Percentiles rank a stretch among this genome's conserved stretches.
Evolutionary conservation across 495 filamentous ascomycete species (phyloP).

Genomic region (Penicillium cosmopolitanum): DNA sequence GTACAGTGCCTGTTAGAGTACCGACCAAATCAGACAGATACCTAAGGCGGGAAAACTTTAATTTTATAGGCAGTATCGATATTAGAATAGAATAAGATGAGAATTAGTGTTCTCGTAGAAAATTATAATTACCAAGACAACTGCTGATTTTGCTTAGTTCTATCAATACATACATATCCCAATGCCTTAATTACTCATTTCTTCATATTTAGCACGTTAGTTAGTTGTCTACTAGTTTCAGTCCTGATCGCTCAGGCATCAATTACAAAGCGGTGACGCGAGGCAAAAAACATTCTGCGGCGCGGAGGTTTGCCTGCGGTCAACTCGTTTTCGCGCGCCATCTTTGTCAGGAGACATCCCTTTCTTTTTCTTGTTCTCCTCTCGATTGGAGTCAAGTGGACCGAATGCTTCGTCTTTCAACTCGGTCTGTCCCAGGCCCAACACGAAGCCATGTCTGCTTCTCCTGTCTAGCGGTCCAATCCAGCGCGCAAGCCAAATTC

Average conservation of each 20-base stretch:
- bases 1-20: no score
- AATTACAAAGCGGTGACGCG: constrained; percentile 17
- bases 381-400: constrained; percentile 9
- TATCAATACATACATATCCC: no score
- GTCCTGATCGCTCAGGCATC: not conserved
- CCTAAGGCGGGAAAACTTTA: no score
- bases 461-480: constrained; percentile 39
- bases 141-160: no score
- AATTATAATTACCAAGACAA: no score
- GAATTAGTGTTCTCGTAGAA: no score
- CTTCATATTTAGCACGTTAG: no score
- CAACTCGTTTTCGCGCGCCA: not conserved
- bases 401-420: constrained; percentile 47
- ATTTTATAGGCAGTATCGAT: no score
- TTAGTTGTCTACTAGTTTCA: not conserved
- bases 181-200: no score
- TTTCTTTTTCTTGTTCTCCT: constrained; percentile 8
- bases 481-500: constrained; percentile 24
- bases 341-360: not conserved
- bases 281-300: constrained; percentile 31
- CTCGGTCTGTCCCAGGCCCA: constrained; percentile 48
- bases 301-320: constrained; percentile 5
- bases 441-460: constrained; percentile 41
- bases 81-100: no score
- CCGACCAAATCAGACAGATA: no score